Conservation (phyloP, 192 early-diverging fungal genomes). For the Coemansia sp. region DNA sequence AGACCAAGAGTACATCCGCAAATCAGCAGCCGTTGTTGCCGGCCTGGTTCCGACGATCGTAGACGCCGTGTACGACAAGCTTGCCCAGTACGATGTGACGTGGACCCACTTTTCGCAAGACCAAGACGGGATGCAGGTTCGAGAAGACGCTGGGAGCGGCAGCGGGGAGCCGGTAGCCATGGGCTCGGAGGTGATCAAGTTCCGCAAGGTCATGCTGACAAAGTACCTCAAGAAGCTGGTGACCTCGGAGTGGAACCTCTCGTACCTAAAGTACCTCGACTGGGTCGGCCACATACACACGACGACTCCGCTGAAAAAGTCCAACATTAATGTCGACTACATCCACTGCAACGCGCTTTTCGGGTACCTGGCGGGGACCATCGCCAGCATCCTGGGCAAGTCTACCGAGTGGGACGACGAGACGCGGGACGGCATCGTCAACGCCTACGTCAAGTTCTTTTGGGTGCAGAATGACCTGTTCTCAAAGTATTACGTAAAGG, state of each 20-base stretch:
- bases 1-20: slow-evolving; percentile 68
- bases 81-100: slow-evolving; percentile 72
- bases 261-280: slow-evolving; percentile 70
- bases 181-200: slow-evolving; percentile 70
- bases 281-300: slow-evolving; percentile 80
- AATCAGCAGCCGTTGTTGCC: slow-evolving; percentile 58
- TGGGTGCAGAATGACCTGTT: slow-evolving; percentile 87
- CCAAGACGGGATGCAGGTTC: slow-evolving; percentile 61
- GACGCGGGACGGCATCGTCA: slow-evolving; percentile 55
- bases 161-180: slow-evolving; percentile 42
- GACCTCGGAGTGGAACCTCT: slow-evolving; percentile 40
- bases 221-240: slow-evolving; percentile 72
- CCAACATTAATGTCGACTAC: slow-evolving; percentile 77
- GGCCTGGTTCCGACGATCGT: slow-evolving; percentile 72
- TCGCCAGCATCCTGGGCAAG: slow-evolving; percentile 56
- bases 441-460: slow-evolving; percentile 76
- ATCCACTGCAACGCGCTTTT: slow-evolving; percentile 78
- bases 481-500: slow-evolving; percentile 68
- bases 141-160: slow-evolving; percentile 19
- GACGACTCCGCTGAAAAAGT: slow-evolving; percentile 67
- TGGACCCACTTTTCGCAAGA: slow-evolving; percentile 65
- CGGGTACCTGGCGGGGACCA: slow-evolving; percentile 59
- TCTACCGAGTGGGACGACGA: slow-evolving; percentile 57
- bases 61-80: slow-evolving; percentile 71
- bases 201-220: slow-evolving; percentile 71